Conservation (phyloP, 2,329 filamentous ascomycete species). For the Dactylellina parvicollis region DNA sequence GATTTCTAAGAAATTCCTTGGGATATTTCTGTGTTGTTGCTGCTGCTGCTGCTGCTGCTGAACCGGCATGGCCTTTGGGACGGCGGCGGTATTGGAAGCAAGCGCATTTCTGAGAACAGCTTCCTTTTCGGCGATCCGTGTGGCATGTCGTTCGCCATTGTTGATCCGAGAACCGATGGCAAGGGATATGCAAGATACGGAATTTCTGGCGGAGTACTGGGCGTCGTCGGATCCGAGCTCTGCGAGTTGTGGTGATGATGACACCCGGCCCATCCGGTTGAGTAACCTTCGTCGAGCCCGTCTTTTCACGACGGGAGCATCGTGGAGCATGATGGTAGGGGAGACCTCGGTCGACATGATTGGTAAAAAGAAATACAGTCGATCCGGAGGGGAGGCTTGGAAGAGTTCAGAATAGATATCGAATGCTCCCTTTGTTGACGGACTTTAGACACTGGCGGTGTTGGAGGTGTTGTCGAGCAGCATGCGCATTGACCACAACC, state of each 20-base stretch:
- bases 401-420: not conserved
- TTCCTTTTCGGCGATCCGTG: constrained; percentile 39
- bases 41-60: too few relatives aligned
- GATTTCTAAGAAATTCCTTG: constrained; percentile 74
- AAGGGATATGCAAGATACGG: constrained; percentile 49
- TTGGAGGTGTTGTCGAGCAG: constrained; percentile 19
- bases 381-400: not conserved
- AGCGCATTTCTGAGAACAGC: constrained; percentile 41
- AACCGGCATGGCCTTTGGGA: constrained; percentile 8
- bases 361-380: constrained; percentile 2
- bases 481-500: constrained; percentile 12
- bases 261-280: constrained; percentile 40
- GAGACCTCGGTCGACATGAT: constrained; percentile 13
- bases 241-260: constrained; percentile 48
- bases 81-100: constrained; percentile 24
- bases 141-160: constrained; percentile 22
- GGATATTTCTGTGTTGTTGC: constrained; percentile 37
- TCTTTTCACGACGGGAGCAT: constrained; percentile 42
- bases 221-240: constrained; percentile 22
- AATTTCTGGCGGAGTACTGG: constrained; percentile 44
- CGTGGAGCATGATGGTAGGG: constrained; percentile 25
- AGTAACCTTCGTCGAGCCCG: constrained; percentile 39
- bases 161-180: constrained; percentile 17
- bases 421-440: constrained; percentile 1
- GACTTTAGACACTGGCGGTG: not conserved